Base-by-base conservation (phyloP, 1,284 basidiomycete species). In the Amylostereum chailletii region DNA sequence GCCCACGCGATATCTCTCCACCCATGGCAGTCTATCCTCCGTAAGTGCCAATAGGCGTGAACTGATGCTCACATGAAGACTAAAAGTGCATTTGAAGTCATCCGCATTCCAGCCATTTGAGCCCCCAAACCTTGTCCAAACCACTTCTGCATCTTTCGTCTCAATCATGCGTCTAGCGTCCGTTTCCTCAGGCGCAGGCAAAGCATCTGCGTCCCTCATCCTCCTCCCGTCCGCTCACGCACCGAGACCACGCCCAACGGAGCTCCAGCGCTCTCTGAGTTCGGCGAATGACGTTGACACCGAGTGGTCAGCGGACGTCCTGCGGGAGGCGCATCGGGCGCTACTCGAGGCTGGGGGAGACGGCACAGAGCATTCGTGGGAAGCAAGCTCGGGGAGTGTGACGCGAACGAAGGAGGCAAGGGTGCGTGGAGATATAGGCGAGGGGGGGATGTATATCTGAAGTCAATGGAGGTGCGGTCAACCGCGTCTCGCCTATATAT, bases 361-460 rank as follows among this genome's bases (percentile, higher is more conserved):
- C n/a, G 34, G 42, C n/a, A 27, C 36, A 32, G 19, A 49, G 30
- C 9, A 36, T 27, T 36, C 49, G 42, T 49, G 56, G 53, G 34
- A 60, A 52, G 45, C 52, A 7, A 48, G 42, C 41, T 54, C 51
- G 34, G 45, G 46, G 9, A 36, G 48, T 29, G 49, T 27, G 26
- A 48, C 45, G 10, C 33, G 34, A 29, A 27, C 37, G 42, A 37
- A 42, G 34, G 42, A 31, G 33, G 54, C 47, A 51, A 55, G 29
- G 53, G 56, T 27, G 65, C 19, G 19, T 19, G 19, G 19, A 19
- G 19, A 71, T 39, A 55, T 73, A 36, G 73, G 74, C 8, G 78
- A 81, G 33, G 72, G 72, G 1, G 68, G 74, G 26, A 81, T 81
- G 78, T 81, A 81, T 56, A 79, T 81, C 47, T 81, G 58, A 52